Evolutionary conservation across 2,329 filamentous ascomycete genomes (phyloP), one percentile per base, ranked within the genome.

Genomic region (Septoria petroselini): DNA sequence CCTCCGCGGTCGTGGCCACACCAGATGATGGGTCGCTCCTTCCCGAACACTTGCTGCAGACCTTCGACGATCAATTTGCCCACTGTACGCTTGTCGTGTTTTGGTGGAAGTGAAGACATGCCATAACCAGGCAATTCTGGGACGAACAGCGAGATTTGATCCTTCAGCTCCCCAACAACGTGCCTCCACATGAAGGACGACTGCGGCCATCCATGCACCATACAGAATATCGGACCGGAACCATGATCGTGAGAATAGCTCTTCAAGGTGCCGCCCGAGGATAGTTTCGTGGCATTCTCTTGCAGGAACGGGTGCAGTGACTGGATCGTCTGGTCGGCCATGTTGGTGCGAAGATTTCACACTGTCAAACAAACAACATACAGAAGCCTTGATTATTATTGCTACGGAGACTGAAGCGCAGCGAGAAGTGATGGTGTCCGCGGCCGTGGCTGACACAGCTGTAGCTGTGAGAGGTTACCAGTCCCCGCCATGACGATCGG

Each of bases 1-100:
- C 72, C 76, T 34, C 76, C 76, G 25, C 74, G 72, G 58, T 78
- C 75, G 58, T 79, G 75, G 15, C 74, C 74, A 31, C 68, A 69
- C 47, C 77, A 68, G 50, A 78, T 70, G 12, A 79, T 59, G 1
- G 60, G 60, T 11, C 63, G 67, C 44, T 55, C 53, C 3, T 54
- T 53, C 18, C 56, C 54, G 52, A 75, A 69, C 31, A 68, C 57
- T 3, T 58, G 48, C 7, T 61, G 51, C 7, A 75, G 63, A 5
- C 68, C 65, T 55, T 70, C 65, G 35, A 77, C 62, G 38, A 77
- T 65, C n/a, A 70, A 66, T 3, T 60, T 56, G 12, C 73, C 74
- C 23, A 74, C 65, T 23, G 65, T 65, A 8, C 66, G 65, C 57
- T 74, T 74, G 56, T 70, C 67, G 55, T 65, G 17, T 6, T 56